Conservation (phyloP, 1,284 basidiomycete genomes). For the Malassezia obtusa region DNA sequence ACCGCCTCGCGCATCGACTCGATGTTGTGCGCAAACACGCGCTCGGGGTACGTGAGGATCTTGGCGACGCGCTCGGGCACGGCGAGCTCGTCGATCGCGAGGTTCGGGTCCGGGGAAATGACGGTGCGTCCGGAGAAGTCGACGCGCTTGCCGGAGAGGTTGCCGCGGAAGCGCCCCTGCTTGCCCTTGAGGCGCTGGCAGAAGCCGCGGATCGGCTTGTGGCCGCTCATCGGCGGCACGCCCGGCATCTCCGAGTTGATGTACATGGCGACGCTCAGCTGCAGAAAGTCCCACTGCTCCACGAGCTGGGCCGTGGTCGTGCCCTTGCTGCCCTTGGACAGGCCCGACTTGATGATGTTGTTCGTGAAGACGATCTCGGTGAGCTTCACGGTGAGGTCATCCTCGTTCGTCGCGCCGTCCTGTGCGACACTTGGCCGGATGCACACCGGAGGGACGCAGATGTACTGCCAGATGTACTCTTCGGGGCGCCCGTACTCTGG, state of each 20-base stretch:
- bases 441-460: conserved; percentile 94
- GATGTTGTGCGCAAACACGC: conserved; percentile 87
- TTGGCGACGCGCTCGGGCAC: conserved; percentile 93
- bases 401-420: conserved; percentile 74
- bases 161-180: conserved; percentile 96
- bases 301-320: conserved; percentile 45
- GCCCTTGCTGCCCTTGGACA: conserved; percentile 56
- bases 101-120: conserved; percentile 95
- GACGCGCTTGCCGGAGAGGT: conserved; percentile 95
- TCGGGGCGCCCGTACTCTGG: conserved; percentile 86
- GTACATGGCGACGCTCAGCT: conserved; percentile 90
- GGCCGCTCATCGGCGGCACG: conserved; percentile 30
- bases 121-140: conserved; percentile 98
- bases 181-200: conserved; percentile 98
- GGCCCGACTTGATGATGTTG: conserved; percentile 78
- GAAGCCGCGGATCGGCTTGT: conserved; percentile 58
- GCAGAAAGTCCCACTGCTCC: conserved; percentile 97
- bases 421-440: conserved; percentile 95
- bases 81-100: conserved; percentile 76
- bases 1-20: conserved; percentile 67
- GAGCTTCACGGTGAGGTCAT: conserved; percentile 93
- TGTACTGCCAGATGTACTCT: conserved; percentile 98
- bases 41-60: conserved; percentile 89
- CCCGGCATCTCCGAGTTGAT: conserved; percentile 97
- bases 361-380: conserved; percentile 96